Conservation (phyloP, 2,329 filamentous ascomycete species). For the Coniochaeta prunicola region DNA sequence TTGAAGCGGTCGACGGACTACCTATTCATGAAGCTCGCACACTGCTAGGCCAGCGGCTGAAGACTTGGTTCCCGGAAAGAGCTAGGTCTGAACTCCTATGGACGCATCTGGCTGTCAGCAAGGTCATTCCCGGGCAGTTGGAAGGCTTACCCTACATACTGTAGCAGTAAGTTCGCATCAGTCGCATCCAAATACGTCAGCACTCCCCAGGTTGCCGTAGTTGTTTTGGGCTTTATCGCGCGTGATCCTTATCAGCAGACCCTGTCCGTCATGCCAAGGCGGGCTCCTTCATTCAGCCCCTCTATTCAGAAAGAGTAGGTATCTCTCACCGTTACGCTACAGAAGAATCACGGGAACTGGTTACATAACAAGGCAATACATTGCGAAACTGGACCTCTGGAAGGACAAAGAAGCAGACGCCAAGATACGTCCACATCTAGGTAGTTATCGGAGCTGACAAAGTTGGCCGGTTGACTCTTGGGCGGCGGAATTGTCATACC, state of each 20-base stretch:
- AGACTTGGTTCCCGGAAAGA: too few relatives aligned
- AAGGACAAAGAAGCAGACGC: too few relatives aligned
- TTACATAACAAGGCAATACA: too few relatives aligned
- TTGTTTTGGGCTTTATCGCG: not conserved
- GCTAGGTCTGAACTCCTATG: too few relatives aligned
- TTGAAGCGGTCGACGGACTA: slow-evolving; percentile 12
- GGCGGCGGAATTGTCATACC: not conserved
- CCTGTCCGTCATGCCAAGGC: not conserved
- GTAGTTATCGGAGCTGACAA: not conserved
- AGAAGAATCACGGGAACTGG: too few relatives aligned
- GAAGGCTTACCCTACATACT: too few relatives aligned
- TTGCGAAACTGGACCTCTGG: not conserved
- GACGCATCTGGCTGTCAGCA: too few relatives aligned
- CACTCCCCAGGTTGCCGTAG: not conserved
- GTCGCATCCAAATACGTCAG: not conserved
- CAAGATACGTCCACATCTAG: too few relatives aligned
- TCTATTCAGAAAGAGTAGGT: not conserved
- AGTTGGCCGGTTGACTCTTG: not conserved
- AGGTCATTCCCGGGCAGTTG: too few relatives aligned
- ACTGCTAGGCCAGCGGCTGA: too few relatives aligned
- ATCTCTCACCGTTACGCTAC: not conserved
- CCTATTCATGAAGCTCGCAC: too few relatives aligned
- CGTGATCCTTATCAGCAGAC: slow-evolving; percentile 1
- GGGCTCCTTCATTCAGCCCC: not conserved
- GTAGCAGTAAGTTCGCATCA: too few relatives aligned